Conservation (phyloP, 2,329 filamentous ascomycete species). For the Fonsecaea pedrosoi region DNA sequence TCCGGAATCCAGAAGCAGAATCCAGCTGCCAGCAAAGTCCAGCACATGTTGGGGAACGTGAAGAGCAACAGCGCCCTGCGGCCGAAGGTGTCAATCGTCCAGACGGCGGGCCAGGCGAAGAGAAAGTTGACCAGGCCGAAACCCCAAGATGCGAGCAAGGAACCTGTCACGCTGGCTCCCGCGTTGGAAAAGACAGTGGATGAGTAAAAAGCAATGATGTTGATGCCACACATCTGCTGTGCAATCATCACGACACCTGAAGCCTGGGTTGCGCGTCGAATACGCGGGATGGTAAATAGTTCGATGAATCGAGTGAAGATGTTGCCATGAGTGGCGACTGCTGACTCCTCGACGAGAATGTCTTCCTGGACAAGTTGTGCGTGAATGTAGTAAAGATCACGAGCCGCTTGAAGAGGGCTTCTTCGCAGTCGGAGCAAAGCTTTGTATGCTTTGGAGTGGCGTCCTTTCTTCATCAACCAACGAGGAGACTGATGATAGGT, state of each 20-base stretch:
- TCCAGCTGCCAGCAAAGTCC: constrained; percentile 60
- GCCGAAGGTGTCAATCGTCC: constrained; percentile 71
- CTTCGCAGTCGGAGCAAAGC: constrained; percentile 54
- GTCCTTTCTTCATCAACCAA: constrained; percentile 56
- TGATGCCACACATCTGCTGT: constrained; percentile 74
- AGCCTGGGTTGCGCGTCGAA: constrained; percentile 71
- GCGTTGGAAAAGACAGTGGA: constrained; percentile 64
- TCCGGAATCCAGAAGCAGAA: constrained; percentile 61
- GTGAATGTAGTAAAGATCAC: constrained; percentile 55
- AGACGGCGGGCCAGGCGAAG: constrained; percentile 66
- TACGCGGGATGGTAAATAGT: constrained; percentile 57
- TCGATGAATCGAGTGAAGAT: constrained; percentile 66
- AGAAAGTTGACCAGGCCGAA: constrained; percentile 71
- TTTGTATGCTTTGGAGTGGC: constrained; percentile 51
- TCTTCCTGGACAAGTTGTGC: constrained; percentile 48
- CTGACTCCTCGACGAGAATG: constrained; percentile 36
- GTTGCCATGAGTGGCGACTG: constrained; percentile 55
- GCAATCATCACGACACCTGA: constrained; percentile 82
- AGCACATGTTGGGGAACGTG: constrained; percentile 70
- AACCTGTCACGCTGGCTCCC: constrained; percentile 61
- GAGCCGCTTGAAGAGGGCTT: constrained; percentile 53
- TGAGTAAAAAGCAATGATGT: constrained; percentile 79
- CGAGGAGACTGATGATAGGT: constrained; percentile 43
- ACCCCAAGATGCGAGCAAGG: constrained; percentile 68
- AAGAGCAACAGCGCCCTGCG: constrained; percentile 67